Evolutionary conservation across 192 early-diverging fungal genomes (phyloP).

Genomic region (Entomortierella beljakovae): DNA sequence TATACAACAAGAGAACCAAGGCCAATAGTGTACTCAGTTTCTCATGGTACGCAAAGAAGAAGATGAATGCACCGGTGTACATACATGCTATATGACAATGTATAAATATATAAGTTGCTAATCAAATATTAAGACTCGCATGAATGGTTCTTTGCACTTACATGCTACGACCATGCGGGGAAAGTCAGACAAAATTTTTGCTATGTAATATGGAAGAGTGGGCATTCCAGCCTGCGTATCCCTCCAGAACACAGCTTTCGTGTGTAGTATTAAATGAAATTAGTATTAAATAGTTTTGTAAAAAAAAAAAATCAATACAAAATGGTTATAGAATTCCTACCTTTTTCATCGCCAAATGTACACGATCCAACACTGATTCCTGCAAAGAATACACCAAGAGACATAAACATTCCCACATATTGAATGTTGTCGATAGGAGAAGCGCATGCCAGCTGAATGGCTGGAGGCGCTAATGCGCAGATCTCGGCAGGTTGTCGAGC

Average conservation of each 20-base stretch:
- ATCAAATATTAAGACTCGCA: conserved; percentile 65
- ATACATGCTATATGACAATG: too few species aligned
- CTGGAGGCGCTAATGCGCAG: conserved; percentile 60
- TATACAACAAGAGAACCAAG: conserved; percentile 66
- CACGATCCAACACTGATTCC: conserved; percentile 66
- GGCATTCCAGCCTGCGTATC: conserved; percentile 67
- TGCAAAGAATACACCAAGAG: conserved; percentile 67
- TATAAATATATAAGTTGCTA: conserved; percentile 70
- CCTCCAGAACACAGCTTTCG: conserved; percentile 77
- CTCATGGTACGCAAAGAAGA: too few species aligned
- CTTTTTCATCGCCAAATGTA: conserved; percentile 72
- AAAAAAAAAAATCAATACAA: too few species aligned
- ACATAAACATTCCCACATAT: conserved; percentile 65
- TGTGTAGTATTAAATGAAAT: too few species aligned
- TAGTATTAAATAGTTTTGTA: too few species aligned
- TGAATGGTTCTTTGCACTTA: too few species aligned
- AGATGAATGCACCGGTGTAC: conserved; percentile 50
- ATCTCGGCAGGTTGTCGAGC: conserved; percentile 59
- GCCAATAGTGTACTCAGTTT: too few species aligned
- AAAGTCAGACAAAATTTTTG: conserved; percentile 69
- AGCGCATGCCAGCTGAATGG: conserved; percentile 25
- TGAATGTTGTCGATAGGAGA: conserved; percentile 50
- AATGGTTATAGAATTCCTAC: too few species aligned
- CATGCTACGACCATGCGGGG: too few species aligned
- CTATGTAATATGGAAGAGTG: conserved; percentile 70